Base-by-base conservation (phyloP, 2,329 filamentous ascomycete genomes). In the Fusarium miscanthi region DNA sequence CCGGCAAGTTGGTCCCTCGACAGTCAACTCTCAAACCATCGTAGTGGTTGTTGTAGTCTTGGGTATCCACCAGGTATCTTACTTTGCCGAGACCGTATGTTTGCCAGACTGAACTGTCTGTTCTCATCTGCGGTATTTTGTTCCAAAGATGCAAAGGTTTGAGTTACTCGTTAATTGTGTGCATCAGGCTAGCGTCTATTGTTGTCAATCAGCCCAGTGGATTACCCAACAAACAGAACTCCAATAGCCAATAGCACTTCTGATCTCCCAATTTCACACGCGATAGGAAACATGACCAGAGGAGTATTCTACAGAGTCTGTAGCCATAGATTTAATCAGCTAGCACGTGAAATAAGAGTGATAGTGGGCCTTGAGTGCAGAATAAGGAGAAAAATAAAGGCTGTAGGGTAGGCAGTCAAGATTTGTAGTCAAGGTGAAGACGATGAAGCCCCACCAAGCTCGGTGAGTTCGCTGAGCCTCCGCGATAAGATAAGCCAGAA, bases 401-500 rank as follows among this genome's bases (percentile, higher is more conserved):
- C 37, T 70, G 1, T 31, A 70, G 67, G 66, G 67, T 70, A 70
- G 66, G 67, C 70, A 70, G 9, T 13, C n/a, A 6, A 33, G 30
- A 21, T 35, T 12, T 2, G n/a, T 27, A 42, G 19, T 12, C 25
- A 21, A 52, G 40, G 27, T 38, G 30, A 53, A 27, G 6, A 1
- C 17, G 21, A 57, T 58, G 41, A 48, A 30, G 58, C 66, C 57
- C 70, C 70, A 60, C 66, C 27, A 48, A 19, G 2, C 41, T 67
- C 67, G 75, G 75, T 77, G 69, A 65, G 49, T 63, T 70, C 62
- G 43, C 67, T 69, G 54, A 68, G 35, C 37, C 58, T 46, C 56
- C 59, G 2, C 61, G 70, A 67, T 73, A 73, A 73, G 70, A 73
- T 73, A 73, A 74, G 70, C 61, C 54, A 58, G 35, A 71, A 38